phyloP scores from a whole-genome alignment of 116 monocot genomes.

The Trichopus zeylanicus region DNA sequence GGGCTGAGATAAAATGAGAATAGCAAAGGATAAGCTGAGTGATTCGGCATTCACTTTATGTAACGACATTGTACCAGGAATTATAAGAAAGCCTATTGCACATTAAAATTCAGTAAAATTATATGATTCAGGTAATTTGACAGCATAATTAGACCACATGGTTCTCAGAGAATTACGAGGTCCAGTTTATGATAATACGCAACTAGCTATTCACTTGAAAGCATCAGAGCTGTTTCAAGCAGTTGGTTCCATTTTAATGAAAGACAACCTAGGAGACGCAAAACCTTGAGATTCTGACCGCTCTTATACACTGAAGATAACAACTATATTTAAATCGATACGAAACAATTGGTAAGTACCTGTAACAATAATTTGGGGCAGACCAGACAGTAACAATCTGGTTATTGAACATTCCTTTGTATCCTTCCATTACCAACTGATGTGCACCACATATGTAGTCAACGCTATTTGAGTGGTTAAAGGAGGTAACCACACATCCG shows the following conservation, averaged over 20 bases:
- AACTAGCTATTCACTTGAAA: neutral
- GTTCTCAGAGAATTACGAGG: too few relatives aligned
- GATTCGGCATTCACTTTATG: neutral
- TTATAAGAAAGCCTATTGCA: neutral
- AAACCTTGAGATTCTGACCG: neutral
- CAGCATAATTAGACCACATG: neutral
- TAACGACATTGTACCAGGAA: neutral
- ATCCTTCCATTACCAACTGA: conserved; percentile 98
- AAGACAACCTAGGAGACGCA: neutral
- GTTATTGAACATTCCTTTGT: conserved; percentile 97
- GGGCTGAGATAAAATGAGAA: too few relatives aligned
- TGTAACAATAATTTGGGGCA: conserved; percentile 98
- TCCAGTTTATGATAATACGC: too few relatives aligned
- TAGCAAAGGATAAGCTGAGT: too few relatives aligned
- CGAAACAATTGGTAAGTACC: conserved; percentile 22
- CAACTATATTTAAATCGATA: neutral
- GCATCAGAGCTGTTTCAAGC: neutral
- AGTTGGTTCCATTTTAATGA: neutral
- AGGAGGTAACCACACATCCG: conserved; percentile 68
- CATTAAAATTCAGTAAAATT: neutral
- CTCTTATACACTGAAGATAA: neutral
- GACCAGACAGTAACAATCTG: conserved; percentile 99
- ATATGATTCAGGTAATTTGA: neutral
- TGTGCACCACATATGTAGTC: conserved; percentile 98
- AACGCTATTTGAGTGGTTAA: conserved; percentile 84